Conservation (phyloP, 208 protist species). For the Acanthamoeba royreba region DNA sequence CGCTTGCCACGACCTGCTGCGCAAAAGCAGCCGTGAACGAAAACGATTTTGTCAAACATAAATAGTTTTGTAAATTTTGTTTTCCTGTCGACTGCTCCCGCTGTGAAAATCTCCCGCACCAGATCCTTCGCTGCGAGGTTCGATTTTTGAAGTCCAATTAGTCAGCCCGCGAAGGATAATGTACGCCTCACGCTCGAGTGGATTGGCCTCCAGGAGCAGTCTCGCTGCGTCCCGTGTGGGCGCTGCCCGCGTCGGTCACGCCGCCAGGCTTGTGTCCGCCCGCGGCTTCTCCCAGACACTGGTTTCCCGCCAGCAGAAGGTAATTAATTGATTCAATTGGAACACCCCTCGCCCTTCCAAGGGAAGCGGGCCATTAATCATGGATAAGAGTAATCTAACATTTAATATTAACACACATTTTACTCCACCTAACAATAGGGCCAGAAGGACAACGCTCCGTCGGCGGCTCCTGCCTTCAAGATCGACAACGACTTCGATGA, state of each 20-base stretch:
- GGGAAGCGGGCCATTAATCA: too few relatives aligned
- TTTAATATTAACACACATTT: too few relatives aligned
- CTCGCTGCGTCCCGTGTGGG: neutral
- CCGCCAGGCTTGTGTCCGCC: neutral
- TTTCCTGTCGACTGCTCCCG: neutral
- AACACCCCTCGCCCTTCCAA: too few relatives aligned
- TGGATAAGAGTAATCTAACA: too few relatives aligned
- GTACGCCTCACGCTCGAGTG: neutral
- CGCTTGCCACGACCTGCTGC: neutral
- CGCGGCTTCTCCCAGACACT: neutral
- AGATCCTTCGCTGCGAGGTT: too few relatives aligned
- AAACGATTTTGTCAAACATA: too few relatives aligned
- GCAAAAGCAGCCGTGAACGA: too few relatives aligned
- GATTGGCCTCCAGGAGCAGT: neutral
- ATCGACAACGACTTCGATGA: neutral
- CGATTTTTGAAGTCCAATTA: too few relatives aligned
- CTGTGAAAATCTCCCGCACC: neutral
- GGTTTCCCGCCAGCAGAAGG: neutral
- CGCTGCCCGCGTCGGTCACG: neutral
- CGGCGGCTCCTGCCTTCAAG: neutral
- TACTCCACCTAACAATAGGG: too few relatives aligned
- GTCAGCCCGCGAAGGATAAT: too few relatives aligned
- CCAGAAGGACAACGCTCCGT: neutral
- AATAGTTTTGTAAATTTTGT: too few relatives aligned
- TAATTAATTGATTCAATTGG: too few relatives aligned